Base-by-base conservation (phyloP, 495 filamentous ascomycete genomes). In the Venustampulla echinocandica region DNA sequence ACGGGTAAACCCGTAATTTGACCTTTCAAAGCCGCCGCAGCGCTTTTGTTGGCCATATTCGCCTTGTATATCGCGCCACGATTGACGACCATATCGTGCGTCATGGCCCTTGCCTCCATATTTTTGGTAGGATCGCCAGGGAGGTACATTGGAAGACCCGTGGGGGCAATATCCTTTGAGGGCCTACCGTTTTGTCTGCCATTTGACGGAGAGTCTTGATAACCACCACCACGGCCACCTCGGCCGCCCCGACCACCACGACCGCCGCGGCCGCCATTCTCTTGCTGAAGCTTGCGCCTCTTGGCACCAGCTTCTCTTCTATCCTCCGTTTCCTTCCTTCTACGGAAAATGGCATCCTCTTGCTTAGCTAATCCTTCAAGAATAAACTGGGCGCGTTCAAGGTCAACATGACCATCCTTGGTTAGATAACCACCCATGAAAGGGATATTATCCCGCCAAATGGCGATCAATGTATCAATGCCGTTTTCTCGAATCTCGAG, bases 401-500 rank as follows among this genome's bases (percentile, higher is more conserved):
- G 71, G 47, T 96, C 84, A 47, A 96, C 89, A 54, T 82, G 79
- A 3, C 92, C 92, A 70, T 99, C 92, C 58, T 90, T 84, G 35
- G 92, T 97, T 32, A 99, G 68, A 61, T 97, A 99, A 2, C 89
- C 90, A 27, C 84, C 87, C 93, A 97, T 97, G 19, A 73, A 55
- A 10, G 88, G 82, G 13, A 99, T 73, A 42, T 90, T 95, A 59
- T 96, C 88, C 48, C 84, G 81, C 92, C 93, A 99, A 47, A 97
- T 94, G 5, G 86, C 81, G 43, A 89, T 93, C 36, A 99, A 71
- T 0, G 88, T 94, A 59, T 99, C 90, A 61, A 99, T 97, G 21
- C 90, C 93, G 61, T 95, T 84, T 57, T 99, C 92, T 52, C 90
- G 79, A 61, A 99, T 97, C 63, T 97, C 92, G 47, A 99, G 73